Evolutionary conservation across 805 yeast species (phyloP).

Genomic region (Tetrapisispora taiwanensis): DNA sequence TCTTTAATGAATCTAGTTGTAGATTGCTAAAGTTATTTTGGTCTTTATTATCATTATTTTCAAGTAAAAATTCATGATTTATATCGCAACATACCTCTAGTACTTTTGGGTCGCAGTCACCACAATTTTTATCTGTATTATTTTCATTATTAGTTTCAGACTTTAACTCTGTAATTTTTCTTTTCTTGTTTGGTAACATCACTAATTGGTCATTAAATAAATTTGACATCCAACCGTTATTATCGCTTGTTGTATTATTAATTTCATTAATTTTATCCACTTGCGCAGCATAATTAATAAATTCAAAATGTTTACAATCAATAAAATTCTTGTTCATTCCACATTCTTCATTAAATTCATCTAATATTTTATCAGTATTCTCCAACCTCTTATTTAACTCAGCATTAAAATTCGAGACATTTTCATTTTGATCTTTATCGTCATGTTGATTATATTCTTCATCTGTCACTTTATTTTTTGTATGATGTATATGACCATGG

Average conservation of each 20-base stretch:
- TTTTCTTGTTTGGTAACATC: neutral
- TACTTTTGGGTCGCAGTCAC: constrained; percentile 31
- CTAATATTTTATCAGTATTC: neutral
- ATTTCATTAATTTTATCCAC: constrained; percentile 9
- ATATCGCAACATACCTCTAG: constrained; percentile 35
- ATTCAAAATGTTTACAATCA: constrained; percentile 36
- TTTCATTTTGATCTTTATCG: neutral
- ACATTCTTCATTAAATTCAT: neutral
- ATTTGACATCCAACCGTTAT: neutral
- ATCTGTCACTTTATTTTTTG: neutral
- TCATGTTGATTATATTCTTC: neutral
- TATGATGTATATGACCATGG: constrained; percentile 56
- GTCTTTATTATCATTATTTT: neutral
- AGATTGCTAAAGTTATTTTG: too few relatives aligned
- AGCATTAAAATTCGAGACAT: neutral
- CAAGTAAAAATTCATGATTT: constrained; percentile 16
- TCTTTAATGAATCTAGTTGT: neutral
- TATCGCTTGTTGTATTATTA: neutral
- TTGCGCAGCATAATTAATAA: constrained; percentile 24
- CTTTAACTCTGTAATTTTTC: neutral
- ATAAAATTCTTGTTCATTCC: constrained; percentile 3
- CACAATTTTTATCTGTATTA: neutral
- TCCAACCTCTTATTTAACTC: neutral
- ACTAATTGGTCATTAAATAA: neutral
- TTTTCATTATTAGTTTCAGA: neutral